Conservation (phyloP, 371 early-diverging fungal species). For the Sporodiniella umbellata region DNA sequence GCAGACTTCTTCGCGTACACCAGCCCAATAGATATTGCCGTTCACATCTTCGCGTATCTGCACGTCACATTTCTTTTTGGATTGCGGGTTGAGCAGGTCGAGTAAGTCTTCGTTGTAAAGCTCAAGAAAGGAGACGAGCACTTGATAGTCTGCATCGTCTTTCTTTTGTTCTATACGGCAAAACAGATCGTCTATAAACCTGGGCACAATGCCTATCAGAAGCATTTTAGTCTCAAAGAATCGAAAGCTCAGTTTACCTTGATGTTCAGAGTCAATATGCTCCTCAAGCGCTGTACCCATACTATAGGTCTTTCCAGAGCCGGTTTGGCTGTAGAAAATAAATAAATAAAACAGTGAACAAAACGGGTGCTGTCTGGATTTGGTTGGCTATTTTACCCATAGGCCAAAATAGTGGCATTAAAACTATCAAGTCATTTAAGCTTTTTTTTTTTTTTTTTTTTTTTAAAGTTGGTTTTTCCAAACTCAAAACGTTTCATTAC, state of each 20-base stretch:
- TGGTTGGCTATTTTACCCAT: constrained; percentile 82
- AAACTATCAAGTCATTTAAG: constrained; percentile 25
- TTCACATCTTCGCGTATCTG: constrained; percentile 89
- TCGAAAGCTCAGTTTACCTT: constrained; percentile 14
- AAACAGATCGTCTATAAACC: constrained; percentile 74
- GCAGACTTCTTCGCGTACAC: constrained; percentile 82
- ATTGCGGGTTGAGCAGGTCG: constrained; percentile 68
- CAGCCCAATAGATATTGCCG: constrained; percentile 89
- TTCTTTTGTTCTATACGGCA: constrained; percentile 22
- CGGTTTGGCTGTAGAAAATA: constrained; percentile 21
- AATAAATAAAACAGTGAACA: too few species aligned
- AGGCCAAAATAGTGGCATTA: constrained; percentile 94
- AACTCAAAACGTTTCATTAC: constrained; percentile 34
- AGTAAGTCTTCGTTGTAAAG: constrained; percentile 97
- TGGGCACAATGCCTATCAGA: constrained; percentile 78
- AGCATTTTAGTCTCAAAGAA: background rate
- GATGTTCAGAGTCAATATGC: constrained; percentile 25
- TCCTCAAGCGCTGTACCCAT: constrained; percentile 66
- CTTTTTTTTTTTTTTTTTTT: too few species aligned
- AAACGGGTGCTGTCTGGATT: background rate
- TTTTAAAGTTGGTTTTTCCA: too few species aligned
- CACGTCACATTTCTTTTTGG: constrained; percentile 25
- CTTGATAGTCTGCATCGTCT: constrained; percentile 49
- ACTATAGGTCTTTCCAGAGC: constrained; percentile 47
- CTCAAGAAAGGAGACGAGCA: constrained; percentile 84